phyloP scores from a whole-genome alignment of 2,329 filamentous ascomycete genomes.

The Fusarium sp. region DNA sequence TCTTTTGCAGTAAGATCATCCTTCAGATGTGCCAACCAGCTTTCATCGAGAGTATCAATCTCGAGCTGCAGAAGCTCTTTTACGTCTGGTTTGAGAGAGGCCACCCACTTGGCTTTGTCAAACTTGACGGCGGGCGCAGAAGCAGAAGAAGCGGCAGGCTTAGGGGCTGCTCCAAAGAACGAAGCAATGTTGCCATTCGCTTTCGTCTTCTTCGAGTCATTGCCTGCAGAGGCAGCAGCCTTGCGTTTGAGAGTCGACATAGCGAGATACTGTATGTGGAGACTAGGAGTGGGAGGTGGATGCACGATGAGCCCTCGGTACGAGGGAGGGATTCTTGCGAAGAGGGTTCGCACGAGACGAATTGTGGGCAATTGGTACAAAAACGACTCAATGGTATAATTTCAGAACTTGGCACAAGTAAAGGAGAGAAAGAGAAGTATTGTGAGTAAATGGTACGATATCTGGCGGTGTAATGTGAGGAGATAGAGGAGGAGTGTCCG shows the following conservation, averaged over 20 bases:
- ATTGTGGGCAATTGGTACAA: constrained; percentile 26
- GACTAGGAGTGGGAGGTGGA: constrained; percentile 24
- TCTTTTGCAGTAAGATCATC: constrained; percentile 83
- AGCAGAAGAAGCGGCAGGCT: constrained; percentile 52
- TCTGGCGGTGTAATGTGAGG: constrained; percentile 1
- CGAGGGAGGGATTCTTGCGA: constrained; percentile 22
- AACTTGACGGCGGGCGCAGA: constrained; percentile 67
- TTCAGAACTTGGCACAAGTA: background rate
- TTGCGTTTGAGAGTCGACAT: constrained; percentile 76
- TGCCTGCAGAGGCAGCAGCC: constrained; percentile 58
- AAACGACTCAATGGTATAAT: background rate
- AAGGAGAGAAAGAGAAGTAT: background rate
- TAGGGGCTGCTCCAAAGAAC: constrained; percentile 81
- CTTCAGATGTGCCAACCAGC: constrained; percentile 89
- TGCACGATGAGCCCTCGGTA: constrained; percentile 32
- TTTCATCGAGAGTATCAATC: constrained; percentile 90
- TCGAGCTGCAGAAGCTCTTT: constrained; percentile 85
- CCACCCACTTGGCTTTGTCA: constrained; percentile 91
- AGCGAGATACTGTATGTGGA: constrained; percentile 37
- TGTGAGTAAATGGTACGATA: background rate
- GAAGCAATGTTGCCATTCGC: constrained; percentile 84
- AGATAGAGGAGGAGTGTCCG: constrained; percentile 2
- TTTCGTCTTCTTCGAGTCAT: constrained; percentile 76
- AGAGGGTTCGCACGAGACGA: constrained; percentile 12
- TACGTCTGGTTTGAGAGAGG: constrained; percentile 81